Evolutionary conservation across 2,329 filamentous ascomycete species (phyloP).

Genomic region (Chalara sp.): DNA sequence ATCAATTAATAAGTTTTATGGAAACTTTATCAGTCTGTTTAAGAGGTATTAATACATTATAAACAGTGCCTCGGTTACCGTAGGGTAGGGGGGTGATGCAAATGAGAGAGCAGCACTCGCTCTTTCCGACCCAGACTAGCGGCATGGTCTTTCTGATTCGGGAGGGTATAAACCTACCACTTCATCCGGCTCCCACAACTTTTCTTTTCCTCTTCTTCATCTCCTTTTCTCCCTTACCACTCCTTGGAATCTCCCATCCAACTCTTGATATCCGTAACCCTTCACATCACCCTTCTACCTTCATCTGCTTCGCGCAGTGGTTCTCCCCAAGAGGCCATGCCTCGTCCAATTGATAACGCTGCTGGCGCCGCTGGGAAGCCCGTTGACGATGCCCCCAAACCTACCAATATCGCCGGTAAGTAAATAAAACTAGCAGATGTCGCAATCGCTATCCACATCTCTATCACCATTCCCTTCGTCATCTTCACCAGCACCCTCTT

Average conservation of each 20-base stretch:
- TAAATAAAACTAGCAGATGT: neutral
- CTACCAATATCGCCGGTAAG: neutral
- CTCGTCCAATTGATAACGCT: neutral
- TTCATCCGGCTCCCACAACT: neutral
- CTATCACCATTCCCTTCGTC: neutral
- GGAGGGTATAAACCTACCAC: neutral
- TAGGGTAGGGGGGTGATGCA: too few species aligned
- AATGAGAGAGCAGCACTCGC: too few species aligned
- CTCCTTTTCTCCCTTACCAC: neutral
- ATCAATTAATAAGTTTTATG: too few species aligned
- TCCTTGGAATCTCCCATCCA: neutral
- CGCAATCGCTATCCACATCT: neutral
- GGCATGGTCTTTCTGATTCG: neutral
- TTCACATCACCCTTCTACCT: too few species aligned
- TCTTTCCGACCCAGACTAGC: too few species aligned
- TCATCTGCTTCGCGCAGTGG: too few species aligned
- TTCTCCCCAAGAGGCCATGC: neutral
- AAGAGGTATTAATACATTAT: too few species aligned
- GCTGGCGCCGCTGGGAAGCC: neutral
- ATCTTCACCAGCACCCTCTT: constrained; percentile 2
- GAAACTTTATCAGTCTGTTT: too few species aligned
- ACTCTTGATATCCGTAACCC: neutral
- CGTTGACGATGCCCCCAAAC: neutral
- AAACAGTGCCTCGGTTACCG: too few species aligned
- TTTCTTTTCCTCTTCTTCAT: neutral